These are phyloP conservation scores for Pelargonium australe DNA, from an alignment of 441 rosid genomes.

Conservation along the genomic window DNA sequence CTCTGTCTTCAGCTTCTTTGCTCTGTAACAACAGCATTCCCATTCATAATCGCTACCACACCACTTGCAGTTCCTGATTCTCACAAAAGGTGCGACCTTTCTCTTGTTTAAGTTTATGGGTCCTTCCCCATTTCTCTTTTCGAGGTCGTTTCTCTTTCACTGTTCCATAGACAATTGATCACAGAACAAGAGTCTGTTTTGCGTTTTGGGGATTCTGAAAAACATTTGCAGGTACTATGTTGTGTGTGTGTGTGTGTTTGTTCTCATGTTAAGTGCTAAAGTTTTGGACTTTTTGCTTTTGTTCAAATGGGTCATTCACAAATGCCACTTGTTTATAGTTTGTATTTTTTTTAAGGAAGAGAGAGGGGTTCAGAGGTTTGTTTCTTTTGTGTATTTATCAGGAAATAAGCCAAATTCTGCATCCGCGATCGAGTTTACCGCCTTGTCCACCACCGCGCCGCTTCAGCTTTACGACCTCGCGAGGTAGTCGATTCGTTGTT, in stretches of 20 bases:
- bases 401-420: too few relatives aligned
- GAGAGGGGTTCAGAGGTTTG: neutral
- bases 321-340: neutral
- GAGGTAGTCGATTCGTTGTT: too few relatives aligned
- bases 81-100: neutral
- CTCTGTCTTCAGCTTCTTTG: neutral
- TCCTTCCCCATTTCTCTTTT: neutral
- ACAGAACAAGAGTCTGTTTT: neutral
- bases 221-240: neutral
- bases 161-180: neutral
- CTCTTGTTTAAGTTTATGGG: neutral
- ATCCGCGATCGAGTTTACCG: too few relatives aligned
- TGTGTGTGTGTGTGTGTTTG: neutral
- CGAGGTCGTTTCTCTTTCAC: neutral
- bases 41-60: neutral
- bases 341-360: neutral
- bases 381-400: neutral
- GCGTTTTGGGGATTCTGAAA: neutral
- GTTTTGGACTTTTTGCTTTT: slow-evolving; percentile 4
- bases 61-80: neutral
- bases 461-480: too few relatives aligned
- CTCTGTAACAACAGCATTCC: neutral
- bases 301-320: slow-evolving; percentile 1
- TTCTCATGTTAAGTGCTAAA: neutral
- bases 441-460: too few relatives aligned